phyloP scores from a whole-genome alignment of 2,329 filamentous ascomycete species.

The Xylaria sp. region DNA sequence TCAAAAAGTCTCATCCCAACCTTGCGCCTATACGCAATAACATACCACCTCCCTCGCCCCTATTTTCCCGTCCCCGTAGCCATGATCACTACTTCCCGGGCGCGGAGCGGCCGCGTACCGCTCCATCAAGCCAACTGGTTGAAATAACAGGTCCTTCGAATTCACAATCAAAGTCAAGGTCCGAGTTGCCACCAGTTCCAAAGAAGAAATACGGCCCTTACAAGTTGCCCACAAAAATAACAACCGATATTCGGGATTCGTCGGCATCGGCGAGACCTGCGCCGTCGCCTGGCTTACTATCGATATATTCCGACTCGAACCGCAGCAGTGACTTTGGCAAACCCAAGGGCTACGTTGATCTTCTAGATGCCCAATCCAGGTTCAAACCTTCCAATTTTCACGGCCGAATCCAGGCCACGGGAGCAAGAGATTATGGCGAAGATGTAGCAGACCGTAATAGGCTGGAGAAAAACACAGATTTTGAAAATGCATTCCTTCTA shows the following conservation, averaged over 20 bases:
- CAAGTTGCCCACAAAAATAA: slow-evolving; percentile 41
- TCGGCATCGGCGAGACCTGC: slow-evolving; percentile 31
- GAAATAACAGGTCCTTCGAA: slow-evolving; percentile 35
- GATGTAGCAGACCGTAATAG: slow-evolving; percentile 72
- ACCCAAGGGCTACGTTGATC: slow-evolving; percentile 57
- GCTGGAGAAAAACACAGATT: slow-evolving; percentile 49
- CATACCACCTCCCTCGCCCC: slow-evolving; percentile 45
- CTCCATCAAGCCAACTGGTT: slow-evolving; percentile 41
- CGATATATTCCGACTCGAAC: slow-evolving; percentile 48
- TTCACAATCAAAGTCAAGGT: slow-evolving; percentile 21
- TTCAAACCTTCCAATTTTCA: slow-evolving; percentile 61
- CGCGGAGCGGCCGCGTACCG: slow-evolving; percentile 52
- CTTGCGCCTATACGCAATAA: slow-evolving; percentile 43
- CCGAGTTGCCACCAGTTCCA: slow-evolving; percentile 27
- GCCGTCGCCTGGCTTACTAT: slow-evolving; percentile 41
- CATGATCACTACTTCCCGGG: slow-evolving; percentile 41
- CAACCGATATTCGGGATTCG: slow-evolving; percentile 29
- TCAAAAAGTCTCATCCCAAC: slow-evolving; percentile 49
- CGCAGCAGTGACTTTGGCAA: slow-evolving; percentile 45
- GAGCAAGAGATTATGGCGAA: slow-evolving; percentile 67
- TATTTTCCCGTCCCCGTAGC: slow-evolving; percentile 47
- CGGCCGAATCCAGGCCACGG: slow-evolving; percentile 60
- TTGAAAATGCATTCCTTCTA: slow-evolving; percentile 52
- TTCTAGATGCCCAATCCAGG: slow-evolving; percentile 67
- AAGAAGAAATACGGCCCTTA: slow-evolving; percentile 46